These are phyloP conservation scores for Fagopyrum esculentum DNA, from an alignment of 148 eudicot species.

Conservation along the genomic window DNA sequence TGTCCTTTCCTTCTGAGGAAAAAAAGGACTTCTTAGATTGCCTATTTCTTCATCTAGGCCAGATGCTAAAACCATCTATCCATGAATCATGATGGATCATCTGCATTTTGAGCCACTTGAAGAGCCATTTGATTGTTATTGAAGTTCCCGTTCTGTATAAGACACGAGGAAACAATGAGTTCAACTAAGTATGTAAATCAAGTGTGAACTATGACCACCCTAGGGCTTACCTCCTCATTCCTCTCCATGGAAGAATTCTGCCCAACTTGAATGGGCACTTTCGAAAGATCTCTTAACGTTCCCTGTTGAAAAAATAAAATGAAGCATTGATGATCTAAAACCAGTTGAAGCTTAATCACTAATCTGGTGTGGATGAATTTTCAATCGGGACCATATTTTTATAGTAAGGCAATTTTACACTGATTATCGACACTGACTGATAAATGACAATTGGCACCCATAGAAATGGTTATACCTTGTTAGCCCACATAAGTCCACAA, in stretches of 20 bases:
- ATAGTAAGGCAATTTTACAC: neutral
- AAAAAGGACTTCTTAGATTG: neutral
- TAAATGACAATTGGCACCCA: neutral
- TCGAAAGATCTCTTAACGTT: slow-evolving; percentile 62
- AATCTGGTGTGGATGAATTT: neutral
- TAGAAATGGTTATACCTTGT: slow-evolving; percentile 45
- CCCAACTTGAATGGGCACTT: slow-evolving; percentile 32
- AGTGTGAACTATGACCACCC: neutral
- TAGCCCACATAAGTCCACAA: slow-evolving; percentile 90
- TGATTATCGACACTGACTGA: neutral
- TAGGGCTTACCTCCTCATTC: slow-evolving; percentile 38
- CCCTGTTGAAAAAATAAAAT: slow-evolving; percentile 30
- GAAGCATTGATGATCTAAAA: neutral
- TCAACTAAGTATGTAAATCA: neutral
- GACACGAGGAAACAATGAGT: neutral
- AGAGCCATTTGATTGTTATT: slow-evolving; percentile 34
- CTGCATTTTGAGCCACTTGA: slow-evolving; percentile 30
- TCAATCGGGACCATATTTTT: neutral
- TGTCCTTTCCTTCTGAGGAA: neutral
- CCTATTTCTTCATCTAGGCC: neutral
- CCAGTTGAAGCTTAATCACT: neutral
- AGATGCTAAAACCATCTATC: neutral
- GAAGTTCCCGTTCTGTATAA: slow-evolving; percentile 37
- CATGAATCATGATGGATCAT: slow-evolving; percentile 34
- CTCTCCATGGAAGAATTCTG: slow-evolving; percentile 27